A percentile compares a stretch with the other conserved stretches of the same genome.
phyloP scores from a whole-genome alignment of 228 moss, liverwort and hornwort genomes.

The Sphagnum fallax region DNA sequence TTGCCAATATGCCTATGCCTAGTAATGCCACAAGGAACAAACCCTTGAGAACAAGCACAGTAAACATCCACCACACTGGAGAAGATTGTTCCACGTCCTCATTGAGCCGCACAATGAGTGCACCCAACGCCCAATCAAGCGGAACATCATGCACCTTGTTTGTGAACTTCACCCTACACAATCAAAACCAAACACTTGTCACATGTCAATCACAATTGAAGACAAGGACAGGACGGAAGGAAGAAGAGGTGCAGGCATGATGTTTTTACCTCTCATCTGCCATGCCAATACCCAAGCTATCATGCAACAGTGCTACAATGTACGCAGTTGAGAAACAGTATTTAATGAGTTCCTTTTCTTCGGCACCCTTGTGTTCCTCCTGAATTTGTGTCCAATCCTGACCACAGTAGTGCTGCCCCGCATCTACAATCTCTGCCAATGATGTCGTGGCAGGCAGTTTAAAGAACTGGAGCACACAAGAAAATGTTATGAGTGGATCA shows the following conservation, averaged over 20 bases:
- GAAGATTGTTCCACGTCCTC: slow-evolving; percentile 45
- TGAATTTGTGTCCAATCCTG: slow-evolving; percentile 65
- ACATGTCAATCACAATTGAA: no score
- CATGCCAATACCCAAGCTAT: slow-evolving; percentile 86
- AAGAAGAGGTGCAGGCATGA: no score
- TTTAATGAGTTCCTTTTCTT: slow-evolving; percentile 70
- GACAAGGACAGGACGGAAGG: no score
- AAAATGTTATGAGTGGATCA: no score
- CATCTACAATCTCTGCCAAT: slow-evolving; percentile 61
- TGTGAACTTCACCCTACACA: slow-evolving; percentile 68
- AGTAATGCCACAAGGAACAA: slow-evolving; percentile 59
- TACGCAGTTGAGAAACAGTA: slow-evolving; percentile 94
- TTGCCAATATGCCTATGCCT: slow-evolving; percentile 48
- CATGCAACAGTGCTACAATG: slow-evolving; percentile 90
- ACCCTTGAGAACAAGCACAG: slow-evolving; percentile 45
- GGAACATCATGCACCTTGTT: slow-evolving; percentile 87
- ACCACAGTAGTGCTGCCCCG: slow-evolving; percentile 86
- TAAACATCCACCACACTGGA: slow-evolving; percentile 36
- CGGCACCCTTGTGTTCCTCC: slow-evolving; percentile 46
- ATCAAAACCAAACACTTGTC: no score
- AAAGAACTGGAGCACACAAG: slow-evolving; percentile 59
- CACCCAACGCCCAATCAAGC: slow-evolving; percentile 93
- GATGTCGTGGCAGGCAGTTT: slow-evolving; percentile 84
- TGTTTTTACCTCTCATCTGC: neutral
- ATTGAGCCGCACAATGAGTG: slow-evolving; percentile 71